Percentiles rank a stretch among this genome's conserved stretches.
These are phyloP conservation scores for Hanseniaspora pseudoguilliermondii DNA, from an alignment of 805 yeast genomes.

Conservation along the genomic window DNA sequence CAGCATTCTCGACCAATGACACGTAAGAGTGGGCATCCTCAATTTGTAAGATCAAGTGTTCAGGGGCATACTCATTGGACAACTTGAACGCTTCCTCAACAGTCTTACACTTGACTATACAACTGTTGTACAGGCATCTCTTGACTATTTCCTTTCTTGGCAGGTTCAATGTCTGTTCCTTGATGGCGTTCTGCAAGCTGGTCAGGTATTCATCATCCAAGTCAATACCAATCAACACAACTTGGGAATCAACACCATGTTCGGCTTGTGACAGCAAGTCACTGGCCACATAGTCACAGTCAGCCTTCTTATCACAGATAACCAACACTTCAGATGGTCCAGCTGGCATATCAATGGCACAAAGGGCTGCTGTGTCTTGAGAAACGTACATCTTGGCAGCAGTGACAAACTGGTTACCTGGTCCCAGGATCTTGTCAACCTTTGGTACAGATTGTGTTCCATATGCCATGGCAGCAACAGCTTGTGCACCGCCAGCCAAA, in stretches of 20 bases:
- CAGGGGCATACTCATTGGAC: slow-evolving; percentile 91
- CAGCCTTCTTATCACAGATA: slow-evolving; percentile 77
- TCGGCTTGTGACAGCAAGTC: slow-evolving; percentile 96
- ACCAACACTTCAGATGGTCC: slow-evolving; percentile 98
- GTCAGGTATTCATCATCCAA: slow-evolving; percentile 47
- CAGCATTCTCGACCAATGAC: slow-evolving; percentile 74
- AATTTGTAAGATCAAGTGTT: slow-evolving; percentile 87
- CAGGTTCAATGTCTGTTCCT: slow-evolving; percentile 64
- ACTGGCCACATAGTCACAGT: slow-evolving; percentile 92
- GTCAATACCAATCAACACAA: slow-evolving; percentile 72
- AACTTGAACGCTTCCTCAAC: slow-evolving; percentile 74
- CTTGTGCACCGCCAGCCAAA: slow-evolving; percentile 98
- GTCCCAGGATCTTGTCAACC: slow-evolving; percentile 94
- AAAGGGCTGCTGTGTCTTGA: slow-evolving; percentile 86
- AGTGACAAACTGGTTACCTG: slow-evolving; percentile 98
- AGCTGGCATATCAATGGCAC: slow-evolving; percentile 98
- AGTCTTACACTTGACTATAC: slow-evolving; percentile 54
- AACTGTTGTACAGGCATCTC: slow-evolving; percentile 83
- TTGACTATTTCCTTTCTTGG: slow-evolving; percentile 92
- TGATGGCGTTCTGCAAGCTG: slow-evolving; percentile 70
- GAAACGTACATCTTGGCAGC: slow-evolving; percentile 98
- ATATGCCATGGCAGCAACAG: slow-evolving; percentile 96
- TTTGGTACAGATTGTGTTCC: slow-evolving; percentile 89
- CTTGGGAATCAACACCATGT: slow-evolving; percentile 98
- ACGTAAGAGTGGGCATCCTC: slow-evolving; percentile 66